Percentiles rank a stretch among this genome's conserved stretches.
phyloP scores from a whole-genome alignment of 495 filamentous ascomycete species.

The Neurospora discreta region DNA sequence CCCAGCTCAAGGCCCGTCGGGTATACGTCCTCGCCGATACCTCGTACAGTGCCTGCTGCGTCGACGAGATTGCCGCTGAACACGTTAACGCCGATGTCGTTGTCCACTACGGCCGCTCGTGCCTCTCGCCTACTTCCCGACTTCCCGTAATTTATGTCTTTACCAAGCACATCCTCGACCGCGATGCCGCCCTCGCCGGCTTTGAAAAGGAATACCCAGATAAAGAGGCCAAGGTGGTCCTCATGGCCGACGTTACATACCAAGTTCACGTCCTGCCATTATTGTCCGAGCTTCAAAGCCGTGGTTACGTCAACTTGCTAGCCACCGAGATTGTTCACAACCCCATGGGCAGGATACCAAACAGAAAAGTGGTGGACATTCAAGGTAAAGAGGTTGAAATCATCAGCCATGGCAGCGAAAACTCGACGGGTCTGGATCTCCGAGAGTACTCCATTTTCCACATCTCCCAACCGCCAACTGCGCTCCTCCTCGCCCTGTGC shows the following conservation, averaged over 20 bases:
- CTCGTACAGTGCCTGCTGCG: constrained; percentile 93
- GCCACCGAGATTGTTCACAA: constrained; percentile 64
- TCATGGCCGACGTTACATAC: constrained; percentile 89
- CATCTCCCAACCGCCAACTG: constrained; percentile 71
- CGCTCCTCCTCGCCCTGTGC: constrained; percentile 76
- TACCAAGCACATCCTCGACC: constrained; percentile 55
- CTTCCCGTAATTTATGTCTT: constrained; percentile 91
- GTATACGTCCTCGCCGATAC: constrained; percentile 89
- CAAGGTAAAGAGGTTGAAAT: neutral
- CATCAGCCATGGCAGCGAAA: constrained; percentile 1
- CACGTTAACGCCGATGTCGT: constrained; percentile 85
- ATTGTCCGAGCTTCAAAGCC: constrained; percentile 32
- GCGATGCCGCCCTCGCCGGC: constrained; percentile 42
- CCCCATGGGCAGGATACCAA: constrained; percentile 74
- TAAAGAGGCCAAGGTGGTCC: constrained; percentile 50
- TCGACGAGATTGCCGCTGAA: constrained; percentile 94
- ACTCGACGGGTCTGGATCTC: constrained; percentile 33
- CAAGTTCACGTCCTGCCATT: constrained; percentile 53
- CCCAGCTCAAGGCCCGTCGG: constrained; percentile 8
- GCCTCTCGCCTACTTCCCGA: constrained; percentile 79
- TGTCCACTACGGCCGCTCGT: constrained; percentile 89
- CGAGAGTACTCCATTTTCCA: constrained; percentile 76
- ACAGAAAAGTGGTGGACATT: constrained; percentile 43
- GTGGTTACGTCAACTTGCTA: constrained; percentile 61
- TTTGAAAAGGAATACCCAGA: constrained; percentile 62